Evolutionary conservation across 805 yeast genomes (phyloP).

Genomic region (Torulaspora indica): DNA sequence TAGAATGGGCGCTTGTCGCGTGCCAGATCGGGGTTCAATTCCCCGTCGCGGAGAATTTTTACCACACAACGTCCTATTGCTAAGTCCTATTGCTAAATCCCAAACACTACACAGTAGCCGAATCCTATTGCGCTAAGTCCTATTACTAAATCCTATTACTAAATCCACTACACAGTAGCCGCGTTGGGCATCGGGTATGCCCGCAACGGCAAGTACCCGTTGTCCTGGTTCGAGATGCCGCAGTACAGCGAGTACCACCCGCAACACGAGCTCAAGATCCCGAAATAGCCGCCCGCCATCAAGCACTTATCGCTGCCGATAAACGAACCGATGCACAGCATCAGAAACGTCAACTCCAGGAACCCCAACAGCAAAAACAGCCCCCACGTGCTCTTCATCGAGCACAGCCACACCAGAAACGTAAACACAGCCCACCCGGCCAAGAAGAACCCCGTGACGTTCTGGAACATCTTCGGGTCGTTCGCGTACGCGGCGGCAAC

Average conservation of each 20-base stretch:
- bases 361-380: slow-evolving; percentile 51
- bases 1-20: slow-evolving; percentile 28
- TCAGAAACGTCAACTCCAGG: slow-evolving; percentile 50
- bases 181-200: slow-evolving; percentile 53
- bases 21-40: slow-evolving; percentile 29
- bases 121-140: too few relatives aligned
- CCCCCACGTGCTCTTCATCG: slow-evolving; percentile 57
- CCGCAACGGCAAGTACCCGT: slow-evolving; percentile 51
- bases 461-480: slow-evolving; percentile 41
- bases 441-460: slow-evolving; percentile 55
- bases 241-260: slow-evolving; percentile 65
- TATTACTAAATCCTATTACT: background rate
- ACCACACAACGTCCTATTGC: background rate
- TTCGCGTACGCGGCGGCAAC: slow-evolving; percentile 46
- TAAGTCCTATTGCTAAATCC: too few relatives aligned
- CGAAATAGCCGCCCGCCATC: slow-evolving; percentile 61
- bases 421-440: slow-evolving; percentile 65
- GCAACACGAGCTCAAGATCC: slow-evolving; percentile 49
- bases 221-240: slow-evolving; percentile 54
- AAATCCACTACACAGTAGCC: slow-evolving; percentile 31
- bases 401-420: slow-evolving; percentile 50
- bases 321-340: slow-evolving; percentile 48
- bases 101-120: slow-evolving; percentile 35
- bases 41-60: slow-evolving; percentile 17
- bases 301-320: slow-evolving; percentile 41